Evolutionary conservation across 2,329 filamentous ascomycete species (phyloP).

Genomic region (Tolypocladium inflatum): DNA sequence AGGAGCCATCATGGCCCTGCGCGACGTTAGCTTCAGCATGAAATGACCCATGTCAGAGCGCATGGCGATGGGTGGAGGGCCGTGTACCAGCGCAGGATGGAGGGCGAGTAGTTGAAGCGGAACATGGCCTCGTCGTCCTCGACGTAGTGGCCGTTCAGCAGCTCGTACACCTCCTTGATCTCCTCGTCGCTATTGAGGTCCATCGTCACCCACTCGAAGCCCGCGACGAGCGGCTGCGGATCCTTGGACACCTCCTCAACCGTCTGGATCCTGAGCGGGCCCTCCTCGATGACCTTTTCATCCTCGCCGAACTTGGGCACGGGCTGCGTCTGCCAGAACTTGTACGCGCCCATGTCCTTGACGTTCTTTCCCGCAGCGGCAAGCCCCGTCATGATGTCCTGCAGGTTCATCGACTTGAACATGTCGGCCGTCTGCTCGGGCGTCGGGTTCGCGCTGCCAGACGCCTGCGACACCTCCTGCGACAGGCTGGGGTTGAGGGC

Average conservation of each 20-base stretch:
- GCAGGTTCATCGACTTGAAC: constrained; percentile 54
- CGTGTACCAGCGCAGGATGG: constrained; percentile 77
- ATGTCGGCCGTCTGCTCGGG: constrained; percentile 38
- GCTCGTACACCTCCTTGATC: constrained; percentile 83
- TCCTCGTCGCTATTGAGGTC: constrained; percentile 70
- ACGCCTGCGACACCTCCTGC: constrained; percentile 38
- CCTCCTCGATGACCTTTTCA: constrained; percentile 54
- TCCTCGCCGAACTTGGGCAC: constrained; percentile 72
- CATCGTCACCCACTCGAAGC: constrained; percentile 91
- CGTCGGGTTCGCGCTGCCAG: constrained; percentile 23
- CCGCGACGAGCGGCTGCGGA: constrained; percentile 63
- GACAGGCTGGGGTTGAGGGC: constrained; percentile 64
- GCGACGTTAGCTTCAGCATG: constrained; percentile 3
- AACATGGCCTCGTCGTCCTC: constrained; percentile 97
- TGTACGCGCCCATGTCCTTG: constrained; percentile 95
- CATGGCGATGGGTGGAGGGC: background rate
- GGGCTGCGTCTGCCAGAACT: constrained; percentile 97
- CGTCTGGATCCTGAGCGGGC: constrained; percentile 73
- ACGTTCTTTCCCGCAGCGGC: constrained; percentile 76
- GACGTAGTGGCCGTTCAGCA: constrained; percentile 90
- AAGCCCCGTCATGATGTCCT: constrained; percentile 65
- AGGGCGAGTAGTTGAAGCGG: constrained; percentile 87
- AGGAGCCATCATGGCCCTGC: constrained; percentile 87
- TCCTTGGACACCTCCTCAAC: constrained; percentile 71
- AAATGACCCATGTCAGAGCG: background rate